Percentiles rank a stretch among this genome's conserved stretches.
Evolutionary conservation across 1,139 yeast genomes (phyloP).

Genomic region (Scheffersomyces lignicola): DNA sequence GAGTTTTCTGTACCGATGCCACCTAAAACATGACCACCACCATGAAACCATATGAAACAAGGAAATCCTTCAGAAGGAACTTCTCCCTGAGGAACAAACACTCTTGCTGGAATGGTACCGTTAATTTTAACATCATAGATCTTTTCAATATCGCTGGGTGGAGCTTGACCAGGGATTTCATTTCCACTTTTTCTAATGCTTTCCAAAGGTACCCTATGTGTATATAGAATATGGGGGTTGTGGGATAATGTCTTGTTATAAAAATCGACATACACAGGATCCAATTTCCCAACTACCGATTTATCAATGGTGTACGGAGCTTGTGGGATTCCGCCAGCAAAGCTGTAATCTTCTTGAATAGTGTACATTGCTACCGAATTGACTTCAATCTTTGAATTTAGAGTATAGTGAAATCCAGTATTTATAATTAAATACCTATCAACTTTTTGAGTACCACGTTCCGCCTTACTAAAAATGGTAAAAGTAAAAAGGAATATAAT

Average conservation of each 20-base stretch:
- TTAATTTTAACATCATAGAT: conserved; percentile 31
- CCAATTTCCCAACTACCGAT: conserved; percentile 19
- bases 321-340: conserved; percentile 20
- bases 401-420: too few relatives aligned
- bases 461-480: too few relatives aligned
- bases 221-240: conserved; percentile 36
- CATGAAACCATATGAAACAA: conserved; percentile 47
- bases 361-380: too few relatives aligned
- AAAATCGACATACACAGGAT: conserved; percentile 37
- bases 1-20: conserved; percentile 45
- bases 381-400: too few relatives aligned
- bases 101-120: conserved; percentile 37
- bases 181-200: conserved; percentile 42
- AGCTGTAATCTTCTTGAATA: conserved; percentile 19
- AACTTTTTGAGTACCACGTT: too few relatives aligned
- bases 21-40: conserved; percentile 55
- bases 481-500: too few relatives aligned
- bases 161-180: conserved; percentile 46
- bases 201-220: conserved; percentile 41
- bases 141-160: conserved; percentile 25
- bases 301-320: conserved; percentile 25
- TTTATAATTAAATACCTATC: too few relatives aligned
- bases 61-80: conserved; percentile 47
- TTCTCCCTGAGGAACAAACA: conserved; percentile 38
- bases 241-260: conserved; percentile 27